These are phyloP conservation scores for Amauroascus niger DNA, from an alignment of 2,329 filamentous ascomycete species.

Conservation along the genomic window DNA sequence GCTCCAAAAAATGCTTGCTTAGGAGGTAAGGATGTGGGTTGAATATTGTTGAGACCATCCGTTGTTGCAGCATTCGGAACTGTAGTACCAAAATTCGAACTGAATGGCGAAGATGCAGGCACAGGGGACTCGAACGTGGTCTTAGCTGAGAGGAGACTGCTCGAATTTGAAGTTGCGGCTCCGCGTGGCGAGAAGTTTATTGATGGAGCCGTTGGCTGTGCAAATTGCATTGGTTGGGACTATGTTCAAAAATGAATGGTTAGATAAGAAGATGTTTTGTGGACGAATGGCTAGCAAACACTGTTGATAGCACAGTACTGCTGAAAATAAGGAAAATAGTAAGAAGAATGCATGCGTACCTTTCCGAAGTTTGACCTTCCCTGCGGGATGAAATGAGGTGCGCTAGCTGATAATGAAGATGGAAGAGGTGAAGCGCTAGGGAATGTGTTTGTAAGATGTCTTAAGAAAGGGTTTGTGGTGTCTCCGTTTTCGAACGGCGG, in stretches of 20 bases:
- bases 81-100: slow-evolving; percentile 1
- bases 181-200: background rate
- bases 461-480: background rate
- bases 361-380: background rate
- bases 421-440: background rate
- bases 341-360: background rate
- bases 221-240: background rate
- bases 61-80: background rate
- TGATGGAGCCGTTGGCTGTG: background rate
- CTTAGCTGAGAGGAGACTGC: background rate
- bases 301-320: background rate
- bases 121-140: background rate
- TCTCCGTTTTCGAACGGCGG: background rate
- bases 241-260: background rate
- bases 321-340: background rate
- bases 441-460: background rate
- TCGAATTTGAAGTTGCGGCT: background rate
- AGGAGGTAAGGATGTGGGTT: background rate
- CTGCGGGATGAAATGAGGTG: slow-evolving; percentile 14
- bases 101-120: slow-evolving; percentile 5
- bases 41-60: background rate
- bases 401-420: slow-evolving; percentile 14
- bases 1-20: background rate
- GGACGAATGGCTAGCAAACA: no score
- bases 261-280: no score